Base-by-base conservation (phyloP, 1,284 basidiomycete species). In the Sutorius eximius region DNA sequence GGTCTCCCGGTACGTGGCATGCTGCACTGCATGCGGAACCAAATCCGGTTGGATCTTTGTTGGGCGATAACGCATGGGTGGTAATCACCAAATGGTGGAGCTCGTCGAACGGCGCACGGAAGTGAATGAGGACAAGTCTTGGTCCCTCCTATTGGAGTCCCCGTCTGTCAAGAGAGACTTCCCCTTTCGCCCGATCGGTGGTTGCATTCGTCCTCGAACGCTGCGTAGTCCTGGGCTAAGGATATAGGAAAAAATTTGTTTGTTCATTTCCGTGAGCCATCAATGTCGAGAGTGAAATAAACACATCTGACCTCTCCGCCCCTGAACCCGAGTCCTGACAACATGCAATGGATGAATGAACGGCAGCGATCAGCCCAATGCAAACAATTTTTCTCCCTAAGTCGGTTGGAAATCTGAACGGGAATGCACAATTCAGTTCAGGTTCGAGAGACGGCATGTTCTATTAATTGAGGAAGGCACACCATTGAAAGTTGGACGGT, bases 251-350 rank as follows among this genome's bases (percentile, higher is more conserved):
- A 69, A 69, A 66, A 55, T 30, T 65, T 64, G 53, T 64, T 68
- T 52, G n/a, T 64, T 65, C 67, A 65, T 65, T 69, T 65, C 64
- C 64, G 67, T 45, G 51, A 44, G 46, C 57, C 52, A 65, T 65
- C 60, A 52, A 49, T 42, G 50, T 67, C 54, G 24, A 36, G 47
- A 43, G 45, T 56, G 61, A 66, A 69, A 68, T 61, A 68, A 63
- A 52, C 30, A 60, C 24, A 43, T 54, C 62, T 49, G 53, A 61
- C 48, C 59, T 52, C 41, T 58, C 45, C 22, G 58, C 37, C 47
- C 56, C 43, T 62, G 46, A 6, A 51, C 49, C 20, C 44, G 24
- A 43, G 44, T 49, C 30, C 44, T 49, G 47, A 41, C 49, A 51
- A 44, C n/a, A 45, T 47, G 40, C 45, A 36, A 24, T 48, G 22